Evolutionary conservation across 352 stramenopile genomes (phyloP), one percentile per base, ranked within the genome.

Genomic region (Globisporangium recalcitrans): DNA sequence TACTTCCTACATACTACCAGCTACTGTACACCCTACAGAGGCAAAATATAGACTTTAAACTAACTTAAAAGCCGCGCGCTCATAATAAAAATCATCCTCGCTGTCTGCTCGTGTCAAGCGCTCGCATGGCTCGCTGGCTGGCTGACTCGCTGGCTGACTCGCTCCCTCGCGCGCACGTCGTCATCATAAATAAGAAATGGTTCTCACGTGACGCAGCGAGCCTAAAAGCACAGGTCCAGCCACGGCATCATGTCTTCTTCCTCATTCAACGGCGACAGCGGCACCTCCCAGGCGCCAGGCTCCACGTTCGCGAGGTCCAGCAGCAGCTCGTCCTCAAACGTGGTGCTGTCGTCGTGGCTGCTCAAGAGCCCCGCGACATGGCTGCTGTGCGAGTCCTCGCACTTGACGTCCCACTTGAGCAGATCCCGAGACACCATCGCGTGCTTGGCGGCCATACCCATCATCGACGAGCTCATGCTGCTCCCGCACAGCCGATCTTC

Each of bases 201-300:
- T 47, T 24, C 21, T 57, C 44, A 21, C 65, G 58, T 46, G 44
- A 65, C 54, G 48, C 40, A 16, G 38, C 46, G 24, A 54, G 65
- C 38, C 60, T 76, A 92, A 51, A 94, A 94, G 68, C 81, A 90
- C 59, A 94, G 67, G 60, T 94, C 85, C 62, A 91, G 71, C 82
- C 82, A 92, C 42, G 82, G 79, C 75, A 92, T 88, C 75, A 91
- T 78, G 60, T 93, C 84, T 62, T 92, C 85, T 60, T 81, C 74
- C 40, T 94, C 82, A 64, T 91, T 91, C 58, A 94, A 69, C 34
- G 85, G 85, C 19, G 85, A 94, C 54, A 94, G 60, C 48, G 85
- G 85, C 61, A 90, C 74, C 54, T 94, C 85, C 85, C 85, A 94
- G 3, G 82, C 71, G 5, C 81, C 85, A 1, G 82, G 82, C 67